Base-by-base conservation (phyloP, 1,284 basidiomycete genomes). In the Inonotus obliquus region DNA sequence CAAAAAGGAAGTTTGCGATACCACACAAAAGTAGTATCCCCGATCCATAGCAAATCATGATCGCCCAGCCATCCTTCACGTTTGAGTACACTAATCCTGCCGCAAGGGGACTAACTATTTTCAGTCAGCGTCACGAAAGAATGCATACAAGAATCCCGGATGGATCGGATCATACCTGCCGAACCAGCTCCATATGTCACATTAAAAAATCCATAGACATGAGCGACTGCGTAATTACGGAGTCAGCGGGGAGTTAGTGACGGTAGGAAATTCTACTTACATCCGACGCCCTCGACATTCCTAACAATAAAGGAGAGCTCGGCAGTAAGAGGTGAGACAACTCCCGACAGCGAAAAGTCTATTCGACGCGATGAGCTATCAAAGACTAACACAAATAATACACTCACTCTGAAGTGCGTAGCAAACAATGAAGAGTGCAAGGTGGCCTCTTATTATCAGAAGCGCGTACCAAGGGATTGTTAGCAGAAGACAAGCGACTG, bases 181-280 rank as follows among this genome's bases (percentile, higher is more conserved):
- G 83, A 80, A 25, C 87, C 87, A 56, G 87, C 70, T 2, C 85
- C 87, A 63, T 83, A 89, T 1, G 81, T 81, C 14, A 90, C 66
- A 70, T 90, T 90, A 69, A 88, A 88, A 1, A 83, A 84, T 1
- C 83, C 81, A 67, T 85, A 87, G 1, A 84, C 75, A 69, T 90
- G 88, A 1, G 79, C 88, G 71, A 85, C 88, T 81, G 21, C 21
- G 3, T 19, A 7, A 57, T 19, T 13, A n/a, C 19, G 9, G 10
- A 57, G 2, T 55, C 27, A 23, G 35, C 9, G 19, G 13, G 5
- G 29, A 21, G 35, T 21, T 1, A n/a, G 41, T 21, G 3, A 2
- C n/a, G 27, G 13, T 51, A 19, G 25, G 2, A 10, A 21, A 14
- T 6, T 2, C 29, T 5, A 75, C 87, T 72, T 69, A 85, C 87